Conservation (phyloP, 208 protist genomes). For the Crithidia expoeki region DNA sequence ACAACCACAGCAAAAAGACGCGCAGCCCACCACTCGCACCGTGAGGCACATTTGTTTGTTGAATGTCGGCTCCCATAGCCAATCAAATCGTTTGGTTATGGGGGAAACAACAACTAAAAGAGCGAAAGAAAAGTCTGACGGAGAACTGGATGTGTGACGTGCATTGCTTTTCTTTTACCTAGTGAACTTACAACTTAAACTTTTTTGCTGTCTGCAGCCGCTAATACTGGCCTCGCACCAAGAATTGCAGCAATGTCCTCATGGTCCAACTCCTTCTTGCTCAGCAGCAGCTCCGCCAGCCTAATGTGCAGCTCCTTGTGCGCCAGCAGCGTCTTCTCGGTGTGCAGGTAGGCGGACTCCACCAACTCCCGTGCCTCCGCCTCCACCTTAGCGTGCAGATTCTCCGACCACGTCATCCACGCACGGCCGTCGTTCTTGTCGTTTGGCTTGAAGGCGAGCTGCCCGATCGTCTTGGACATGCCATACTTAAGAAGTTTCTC, state of each 20-base stretch:
- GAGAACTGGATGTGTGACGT: neutral
- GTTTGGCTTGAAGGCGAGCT: slow-evolving; percentile 91
- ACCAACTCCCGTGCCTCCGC: slow-evolving; percentile 79
- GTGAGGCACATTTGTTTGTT: too few species aligned
- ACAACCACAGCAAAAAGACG: neutral
- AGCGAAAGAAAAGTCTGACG: neutral
- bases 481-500: slow-evolving; percentile 90
- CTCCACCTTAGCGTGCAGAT: slow-evolving; percentile 88
- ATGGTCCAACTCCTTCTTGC: slow-evolving; percentile 88
- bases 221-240: slow-evolving; percentile 54
- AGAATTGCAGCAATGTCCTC: slow-evolving; percentile 82
- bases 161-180: too few species aligned
- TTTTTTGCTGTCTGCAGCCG: slow-evolving; percentile 10
- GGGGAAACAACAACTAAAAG: neutral
- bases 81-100: too few species aligned
- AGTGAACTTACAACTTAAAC: too few species aligned
- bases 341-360: slow-evolving; percentile 67
- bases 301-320: slow-evolving; percentile 76
- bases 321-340: slow-evolving; percentile 66
- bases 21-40: too few species aligned
- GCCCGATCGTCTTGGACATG: slow-evolving; percentile 86
- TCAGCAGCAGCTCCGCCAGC: slow-evolving; percentile 75
- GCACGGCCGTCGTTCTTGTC: slow-evolving; percentile 87
- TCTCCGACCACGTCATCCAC: slow-evolving; percentile 91
- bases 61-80: too few species aligned